phyloP scores from a whole-genome alignment of 2,329 filamentous ascomycete genomes.

The Tympanopsis confertula region DNA sequence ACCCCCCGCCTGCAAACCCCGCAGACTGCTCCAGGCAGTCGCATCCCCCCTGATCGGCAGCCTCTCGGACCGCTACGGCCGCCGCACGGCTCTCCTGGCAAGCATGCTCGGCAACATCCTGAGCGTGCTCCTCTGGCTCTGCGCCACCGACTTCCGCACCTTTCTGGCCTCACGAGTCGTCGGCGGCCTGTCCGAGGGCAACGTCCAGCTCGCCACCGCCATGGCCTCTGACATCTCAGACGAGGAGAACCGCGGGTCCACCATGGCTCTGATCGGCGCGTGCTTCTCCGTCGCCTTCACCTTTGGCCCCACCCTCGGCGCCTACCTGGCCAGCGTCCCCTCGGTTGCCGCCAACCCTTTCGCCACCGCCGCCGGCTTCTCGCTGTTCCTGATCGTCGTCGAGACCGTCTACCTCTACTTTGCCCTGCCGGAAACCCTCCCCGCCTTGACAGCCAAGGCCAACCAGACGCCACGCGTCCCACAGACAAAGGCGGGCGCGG shows the following conservation, averaged over 20 bases:
- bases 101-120: constrained; percentile 90
- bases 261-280: constrained; percentile 90
- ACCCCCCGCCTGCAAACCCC: neutral
- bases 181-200: constrained; percentile 88
- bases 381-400: constrained; percentile 68
- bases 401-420: constrained; percentile 84
- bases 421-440: constrained; percentile 76
- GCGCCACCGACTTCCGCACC: constrained; percentile 85
- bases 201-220: constrained; percentile 88
- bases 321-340: constrained; percentile 67
- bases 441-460: constrained; percentile 33
- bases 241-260: constrained; percentile 69
- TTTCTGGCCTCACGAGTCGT: constrained; percentile 89
- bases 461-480: constrained; percentile 11
- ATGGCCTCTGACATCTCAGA: constrained; percentile 95
- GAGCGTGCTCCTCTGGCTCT: constrained; percentile 87
- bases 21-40: constrained; percentile 75
- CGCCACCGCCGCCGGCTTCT: constrained; percentile 81
- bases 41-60: constrained; percentile 84
- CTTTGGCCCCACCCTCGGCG: constrained; percentile 84
- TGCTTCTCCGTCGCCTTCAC: constrained; percentile 98
- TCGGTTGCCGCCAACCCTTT: constrained; percentile 83
- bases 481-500: constrained; percentile 11
- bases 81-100: constrained; percentile 73
- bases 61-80: constrained; percentile 79